phyloP scores from a whole-genome alignment of 768 basidiomycete species.

The Megacollybia marginata region DNA sequence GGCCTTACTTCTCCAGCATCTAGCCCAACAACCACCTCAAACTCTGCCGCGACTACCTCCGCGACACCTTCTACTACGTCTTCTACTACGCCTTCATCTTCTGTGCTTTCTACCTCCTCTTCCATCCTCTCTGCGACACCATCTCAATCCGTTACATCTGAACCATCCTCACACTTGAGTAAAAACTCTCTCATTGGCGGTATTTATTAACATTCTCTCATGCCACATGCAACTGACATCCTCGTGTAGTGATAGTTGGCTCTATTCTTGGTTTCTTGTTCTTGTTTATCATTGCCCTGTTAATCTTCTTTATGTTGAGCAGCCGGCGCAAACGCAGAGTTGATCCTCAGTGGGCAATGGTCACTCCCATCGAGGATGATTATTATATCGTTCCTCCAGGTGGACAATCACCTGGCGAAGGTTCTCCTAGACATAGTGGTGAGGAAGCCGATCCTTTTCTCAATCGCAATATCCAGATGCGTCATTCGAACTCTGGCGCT shows the following conservation, averaged over 20 bases:
- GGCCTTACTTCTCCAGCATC: conserved; percentile 62
- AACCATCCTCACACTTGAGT: conserved; percentile 16
- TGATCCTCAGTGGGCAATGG: conserved; percentile 19
- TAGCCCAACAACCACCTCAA: conserved; percentile 14
- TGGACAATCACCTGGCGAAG: conserved; percentile 45
- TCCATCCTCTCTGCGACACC: conserved; percentile 25
- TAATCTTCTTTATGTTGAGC: conserved; percentile 39
- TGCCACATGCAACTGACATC: no score
- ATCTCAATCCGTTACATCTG: conserved; percentile 19
- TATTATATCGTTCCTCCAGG: conserved; percentile 32
- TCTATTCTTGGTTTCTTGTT: conserved; percentile 53
- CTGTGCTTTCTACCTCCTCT: conserved; percentile 16
- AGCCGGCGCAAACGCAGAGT: conserved; percentile 34
- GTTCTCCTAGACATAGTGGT: conserved; percentile 61
- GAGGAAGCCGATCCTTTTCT: conserved; percentile 67
- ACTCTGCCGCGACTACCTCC: conserved; percentile 16
- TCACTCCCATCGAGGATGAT: conserved; percentile 28
- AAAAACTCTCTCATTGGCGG: not conserved
- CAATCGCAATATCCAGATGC: conserved; percentile 15
- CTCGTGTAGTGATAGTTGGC: conserved; percentile 38
- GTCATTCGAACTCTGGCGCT: not conserved
- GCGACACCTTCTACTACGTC: conserved; percentile 23
- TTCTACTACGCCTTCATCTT: conserved; percentile 19
- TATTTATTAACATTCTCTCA: no score
- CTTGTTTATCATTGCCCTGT: conserved; percentile 43